These are phyloP conservation scores for Penicillium sp. DNA, from an alignment of 2,329 filamentous ascomycete species.

Conservation along the genomic window DNA sequence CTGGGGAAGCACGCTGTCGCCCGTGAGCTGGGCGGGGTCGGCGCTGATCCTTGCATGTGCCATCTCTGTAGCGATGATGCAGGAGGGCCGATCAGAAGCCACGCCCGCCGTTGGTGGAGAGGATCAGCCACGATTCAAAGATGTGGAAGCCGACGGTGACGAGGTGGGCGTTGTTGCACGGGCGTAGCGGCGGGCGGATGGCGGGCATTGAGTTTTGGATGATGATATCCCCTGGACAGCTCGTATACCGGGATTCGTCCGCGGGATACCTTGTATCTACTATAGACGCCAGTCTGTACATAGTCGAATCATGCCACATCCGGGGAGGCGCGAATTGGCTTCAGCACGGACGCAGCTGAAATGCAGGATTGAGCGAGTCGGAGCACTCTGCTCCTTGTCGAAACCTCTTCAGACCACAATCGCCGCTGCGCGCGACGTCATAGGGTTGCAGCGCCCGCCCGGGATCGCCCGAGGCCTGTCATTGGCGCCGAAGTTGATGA, in stretches of 20 bases:
- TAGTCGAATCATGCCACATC: too few species aligned
- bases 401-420: slow-evolving; percentile 4
- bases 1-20: slow-evolving; percentile 59
- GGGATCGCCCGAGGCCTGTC: slow-evolving; percentile 10
- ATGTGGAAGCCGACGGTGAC: slow-evolving; percentile 2
- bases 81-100: slow-evolving; percentile 31
- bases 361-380: too few species aligned
- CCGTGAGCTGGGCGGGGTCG: slow-evolving; percentile 59
- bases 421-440: slow-evolving; percentile 23
- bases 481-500: too few species aligned
- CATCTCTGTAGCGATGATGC: slow-evolving; percentile 61
- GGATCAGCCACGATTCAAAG: slow-evolving; percentile 7
- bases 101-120: not conserved
- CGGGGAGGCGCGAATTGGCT: too few species aligned
- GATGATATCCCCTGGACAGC: too few species aligned
- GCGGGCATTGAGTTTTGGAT: slow-evolving; percentile 12
- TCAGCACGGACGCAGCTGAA: too few species aligned
- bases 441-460: slow-evolving; percentile 24
- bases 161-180: slow-evolving; percentile 8
- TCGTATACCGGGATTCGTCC: too few species aligned
- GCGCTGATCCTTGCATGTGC: slow-evolving; percentile 64
- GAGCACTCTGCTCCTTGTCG: slow-evolving; percentile 21
- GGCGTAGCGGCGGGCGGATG: not conserved
- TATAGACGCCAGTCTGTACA: too few species aligned
- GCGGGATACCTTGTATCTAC: too few species aligned